Conservation (phyloP, 306 rosid species). For the Cercis canadensis region DNA sequence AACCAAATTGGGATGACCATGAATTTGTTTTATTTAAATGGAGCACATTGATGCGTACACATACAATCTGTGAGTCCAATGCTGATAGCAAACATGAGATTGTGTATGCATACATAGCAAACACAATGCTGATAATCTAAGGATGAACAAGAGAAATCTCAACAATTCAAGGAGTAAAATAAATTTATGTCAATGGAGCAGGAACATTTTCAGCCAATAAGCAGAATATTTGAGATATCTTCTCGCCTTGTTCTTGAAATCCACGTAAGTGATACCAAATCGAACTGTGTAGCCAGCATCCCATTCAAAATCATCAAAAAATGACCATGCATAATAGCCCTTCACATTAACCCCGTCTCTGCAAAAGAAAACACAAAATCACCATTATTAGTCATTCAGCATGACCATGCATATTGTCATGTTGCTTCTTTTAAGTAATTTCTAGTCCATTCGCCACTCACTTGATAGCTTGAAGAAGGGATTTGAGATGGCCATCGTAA, state of each 20-base stretch:
- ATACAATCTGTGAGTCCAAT: no score
- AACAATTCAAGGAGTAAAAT: neutral
- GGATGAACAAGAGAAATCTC: neutral
- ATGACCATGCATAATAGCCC: conserved; percentile 59
- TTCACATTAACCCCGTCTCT: conserved; percentile 55
- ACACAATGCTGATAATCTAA: neutral
- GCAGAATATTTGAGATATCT: conserved; percentile 63
- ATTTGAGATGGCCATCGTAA: conserved; percentile 52
- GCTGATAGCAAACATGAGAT: no score
- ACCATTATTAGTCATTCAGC: neutral
- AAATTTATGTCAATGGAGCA: conserved; percentile 14
- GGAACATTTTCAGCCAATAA: conserved; percentile 57
- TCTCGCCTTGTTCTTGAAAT: conserved; percentile 44
- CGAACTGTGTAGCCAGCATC: conserved; percentile 60
- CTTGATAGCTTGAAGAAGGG: conserved; percentile 61
- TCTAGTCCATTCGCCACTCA: conserved; percentile 26
- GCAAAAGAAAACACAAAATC: neutral
- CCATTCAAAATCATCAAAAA: conserved; percentile 62
- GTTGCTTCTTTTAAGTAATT: neutral
- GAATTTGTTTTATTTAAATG: no score
- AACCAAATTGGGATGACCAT: no score
- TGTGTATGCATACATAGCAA: no score
- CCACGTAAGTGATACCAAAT: conserved; percentile 53
- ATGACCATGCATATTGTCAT: neutral
- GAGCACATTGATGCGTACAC: no score